These are phyloP conservation scores for Metschnikowia peoriensis DNA, from an alignment of 805 yeast species.

Conservation along the genomic window DNA sequence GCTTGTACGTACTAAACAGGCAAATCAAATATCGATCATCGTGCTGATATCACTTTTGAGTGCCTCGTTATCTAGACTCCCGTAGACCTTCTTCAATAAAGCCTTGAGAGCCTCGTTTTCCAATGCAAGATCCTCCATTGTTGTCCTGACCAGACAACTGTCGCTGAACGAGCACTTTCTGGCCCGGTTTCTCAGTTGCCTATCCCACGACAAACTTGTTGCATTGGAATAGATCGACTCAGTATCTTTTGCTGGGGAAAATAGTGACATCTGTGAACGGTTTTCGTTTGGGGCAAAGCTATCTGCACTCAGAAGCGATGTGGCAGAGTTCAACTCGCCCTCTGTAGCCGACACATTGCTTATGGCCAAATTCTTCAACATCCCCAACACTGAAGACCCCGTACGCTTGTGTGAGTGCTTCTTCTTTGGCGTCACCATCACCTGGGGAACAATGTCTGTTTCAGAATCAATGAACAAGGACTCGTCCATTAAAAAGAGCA, in stretches of 20 bases:
- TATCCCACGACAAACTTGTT: slow-evolving; percentile 17
- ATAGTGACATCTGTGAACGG: slow-evolving; percentile 23
- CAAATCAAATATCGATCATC: slow-evolving; percentile 10
- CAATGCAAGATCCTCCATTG: slow-evolving; percentile 14
- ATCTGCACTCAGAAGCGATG: slow-evolving; percentile 7
- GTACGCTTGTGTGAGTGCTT: slow-evolving; percentile 12
- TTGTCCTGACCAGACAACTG: slow-evolving; percentile 7
- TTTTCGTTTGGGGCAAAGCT: slow-evolving; percentile 9
- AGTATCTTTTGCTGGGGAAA: slow-evolving; percentile 18
- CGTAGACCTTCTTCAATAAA: slow-evolving; percentile 28
- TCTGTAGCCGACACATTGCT: slow-evolving; percentile 13
- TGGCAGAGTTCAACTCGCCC: slow-evolving; percentile 11
- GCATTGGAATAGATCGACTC: slow-evolving; percentile 33
- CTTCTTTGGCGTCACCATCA: slow-evolving; percentile 4
- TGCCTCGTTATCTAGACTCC: slow-evolving; percentile 18
- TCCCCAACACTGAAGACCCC: slow-evolving; percentile 27
- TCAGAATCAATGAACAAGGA: slow-evolving; percentile 21
- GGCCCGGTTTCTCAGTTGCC: slow-evolving; percentile 5
- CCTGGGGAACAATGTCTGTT: slow-evolving; percentile 1
- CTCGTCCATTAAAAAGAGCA: slow-evolving; percentile 37
- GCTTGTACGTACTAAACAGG: too few relatives aligned
- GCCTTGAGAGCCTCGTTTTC: slow-evolving; percentile 29
- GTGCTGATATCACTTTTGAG: slow-evolving; percentile 18
- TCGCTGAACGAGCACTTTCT: slow-evolving; percentile 12
- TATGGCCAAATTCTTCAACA: slow-evolving; percentile 29